Percentiles rank a stretch among this genome's conserved stretches.
Evolutionary conservation across 2,329 filamentous ascomycete genomes (phyloP).

Genomic region (Akanthomyces lecanii): DNA sequence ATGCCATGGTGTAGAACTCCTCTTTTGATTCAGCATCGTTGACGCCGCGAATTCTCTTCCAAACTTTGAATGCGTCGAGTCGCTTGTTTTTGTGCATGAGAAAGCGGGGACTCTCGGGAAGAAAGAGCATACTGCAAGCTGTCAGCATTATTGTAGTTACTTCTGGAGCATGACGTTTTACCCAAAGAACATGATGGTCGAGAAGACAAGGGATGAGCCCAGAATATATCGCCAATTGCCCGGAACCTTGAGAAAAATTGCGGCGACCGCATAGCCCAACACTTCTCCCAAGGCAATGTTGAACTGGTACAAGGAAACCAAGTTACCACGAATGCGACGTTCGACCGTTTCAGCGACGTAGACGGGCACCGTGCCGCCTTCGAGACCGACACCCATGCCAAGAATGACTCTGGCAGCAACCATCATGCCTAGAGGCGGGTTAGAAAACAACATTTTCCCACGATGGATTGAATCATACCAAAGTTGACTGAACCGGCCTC

Average conservation of each 20-base stretch:
- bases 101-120: conserved; percentile 65
- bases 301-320: conserved; percentile 71
- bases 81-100: conserved; percentile 61
- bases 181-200: conserved; percentile 39
- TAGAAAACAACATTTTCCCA: not conserved
- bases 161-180: conserved; percentile 16
- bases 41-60: conserved; percentile 67
- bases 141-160: conserved; percentile 46
- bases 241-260: conserved; percentile 65
- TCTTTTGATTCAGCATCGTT: conserved; percentile 54
- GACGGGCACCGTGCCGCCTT: conserved; percentile 69
- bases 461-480: conserved; percentile 31
- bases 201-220: conserved; percentile 67
- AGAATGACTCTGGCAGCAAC: conserved; percentile 64
- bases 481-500: conserved; percentile 65
- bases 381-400: conserved; percentile 66
- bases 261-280: conserved; percentile 66
- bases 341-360: conserved; percentile 72
- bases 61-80: conserved; percentile 53
- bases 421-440: conserved; percentile 53
- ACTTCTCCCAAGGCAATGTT: conserved; percentile 74
- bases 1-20: conserved; percentile 70
- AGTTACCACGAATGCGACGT: conserved; percentile 61
- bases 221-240: conserved; percentile 74
- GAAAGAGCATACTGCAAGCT: conserved; percentile 61